Conservation (phyloP, 176 grass and related monocot species). For the Oryza nivara region DNA sequence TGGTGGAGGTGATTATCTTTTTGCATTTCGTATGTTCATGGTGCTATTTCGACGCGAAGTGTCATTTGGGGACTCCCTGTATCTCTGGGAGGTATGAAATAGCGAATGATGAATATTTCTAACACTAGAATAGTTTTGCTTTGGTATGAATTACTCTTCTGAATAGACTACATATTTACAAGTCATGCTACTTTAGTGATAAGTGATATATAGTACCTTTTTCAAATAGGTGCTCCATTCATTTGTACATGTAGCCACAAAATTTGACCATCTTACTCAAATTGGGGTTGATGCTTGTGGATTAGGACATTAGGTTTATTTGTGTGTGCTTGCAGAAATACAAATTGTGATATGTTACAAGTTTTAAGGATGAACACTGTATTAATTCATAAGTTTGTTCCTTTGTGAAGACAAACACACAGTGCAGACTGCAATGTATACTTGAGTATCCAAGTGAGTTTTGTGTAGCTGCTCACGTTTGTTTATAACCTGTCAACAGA, state of each 20-base stretch:
- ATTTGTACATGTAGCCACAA: not conserved
- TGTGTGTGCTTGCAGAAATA: constrained; percentile 15
- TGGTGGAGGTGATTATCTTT: constrained; percentile 98
- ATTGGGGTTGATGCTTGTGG: not conserved
- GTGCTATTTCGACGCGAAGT: constrained; percentile 96
- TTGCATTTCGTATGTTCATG: constrained; percentile 99
- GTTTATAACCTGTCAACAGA: constrained; percentile 59
- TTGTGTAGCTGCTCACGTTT: constrained; percentile 25
- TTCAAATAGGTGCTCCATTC: constrained; percentile 27
- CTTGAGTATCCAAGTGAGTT: constrained; percentile 4
- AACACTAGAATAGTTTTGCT: constrained; percentile 17
- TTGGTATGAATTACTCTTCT: constrained; percentile 2
- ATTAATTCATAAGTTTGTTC: constrained; percentile 1
- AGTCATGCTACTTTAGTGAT: not conserved
- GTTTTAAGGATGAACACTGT: not conserved
- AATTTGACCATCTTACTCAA: not conserved
- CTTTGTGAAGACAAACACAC: not conserved
- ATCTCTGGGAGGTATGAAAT: constrained; percentile 95
- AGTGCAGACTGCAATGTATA: not conserved
- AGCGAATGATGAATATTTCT: constrained; percentile 28
- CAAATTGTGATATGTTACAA: not conserved
- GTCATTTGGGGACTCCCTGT: constrained; percentile 97
- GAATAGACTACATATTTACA: constrained; percentile 1
- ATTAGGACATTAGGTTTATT: not conserved
- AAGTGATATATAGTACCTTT: constrained; percentile 7